Percentiles rank a stretch among this genome's conserved stretches.
These are phyloP conservation scores for Microcyclospora tardicrescens DNA, from an alignment of 2,329 filamentous ascomycete genomes.

Conservation along the genomic window DNA sequence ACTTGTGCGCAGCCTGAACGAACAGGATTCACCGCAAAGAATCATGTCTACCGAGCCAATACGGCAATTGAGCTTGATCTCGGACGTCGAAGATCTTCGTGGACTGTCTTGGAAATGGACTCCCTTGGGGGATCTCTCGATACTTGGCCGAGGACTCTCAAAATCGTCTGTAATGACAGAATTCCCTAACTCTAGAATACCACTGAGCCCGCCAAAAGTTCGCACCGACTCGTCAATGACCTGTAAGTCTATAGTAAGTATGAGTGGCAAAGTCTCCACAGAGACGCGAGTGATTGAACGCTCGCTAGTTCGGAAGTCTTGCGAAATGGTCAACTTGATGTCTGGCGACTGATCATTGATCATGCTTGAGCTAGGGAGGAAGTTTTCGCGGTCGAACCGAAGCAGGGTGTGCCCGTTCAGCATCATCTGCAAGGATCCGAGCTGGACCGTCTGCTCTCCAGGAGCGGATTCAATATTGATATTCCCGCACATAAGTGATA, in stretches of 20 bases:
- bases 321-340: slow-evolving; percentile 6
- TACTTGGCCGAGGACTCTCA: background rate
- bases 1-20: slow-evolving; percentile 60
- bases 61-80: slow-evolving; percentile 58
- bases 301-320: background rate
- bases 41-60: slow-evolving; percentile 65
- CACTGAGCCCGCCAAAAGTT: slow-evolving; percentile 84
- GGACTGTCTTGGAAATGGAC: slow-evolving; percentile 44
- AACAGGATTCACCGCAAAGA: slow-evolving; percentile 66
- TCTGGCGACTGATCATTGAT: slow-evolving; percentile 10
- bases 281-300: slow-evolving; percentile 33
- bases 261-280: slow-evolving; percentile 63
- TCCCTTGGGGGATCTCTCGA: slow-evolving; percentile 30
- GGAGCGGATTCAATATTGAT: no score
- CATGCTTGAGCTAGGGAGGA: slow-evolving; percentile 7
- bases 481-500: no score
- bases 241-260: slow-evolving; percentile 63
- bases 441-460: background rate
- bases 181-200: slow-evolving; percentile 74
- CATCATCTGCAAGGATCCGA: slow-evolving; percentile 8
- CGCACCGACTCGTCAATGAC: slow-evolving; percentile 74
- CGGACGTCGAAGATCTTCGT: slow-evolving; percentile 17
- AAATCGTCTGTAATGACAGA: slow-evolving; percentile 62
- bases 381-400: slow-evolving; percentile 9
- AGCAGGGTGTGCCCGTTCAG: slow-evolving; percentile 15